phyloP scores from a whole-genome alignment of 1,284 basidiomycete genomes.

The Irpex sp. region DNA sequence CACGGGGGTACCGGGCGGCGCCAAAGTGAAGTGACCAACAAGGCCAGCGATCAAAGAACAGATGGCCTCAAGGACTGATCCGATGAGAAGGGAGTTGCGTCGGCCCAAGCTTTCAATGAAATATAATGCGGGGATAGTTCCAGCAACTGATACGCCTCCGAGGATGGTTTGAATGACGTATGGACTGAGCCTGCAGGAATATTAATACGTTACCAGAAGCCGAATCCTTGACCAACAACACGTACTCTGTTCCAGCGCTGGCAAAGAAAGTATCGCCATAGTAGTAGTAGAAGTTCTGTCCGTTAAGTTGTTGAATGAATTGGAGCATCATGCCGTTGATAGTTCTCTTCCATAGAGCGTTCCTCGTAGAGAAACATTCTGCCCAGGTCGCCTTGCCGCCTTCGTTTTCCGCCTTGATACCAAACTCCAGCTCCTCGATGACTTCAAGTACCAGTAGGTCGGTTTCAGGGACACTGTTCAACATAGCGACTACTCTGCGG shows the following conservation, averaged over 20 bases:
- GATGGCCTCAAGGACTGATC: constrained; percentile 57
- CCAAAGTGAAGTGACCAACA: constrained; percentile 67
- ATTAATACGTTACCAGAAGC: constrained; percentile 23
- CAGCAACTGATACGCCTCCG: constrained; percentile 65
- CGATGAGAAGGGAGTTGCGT: constrained; percentile 62
- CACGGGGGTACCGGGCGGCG: constrained; percentile 45
- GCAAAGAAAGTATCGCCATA: constrained; percentile 85
- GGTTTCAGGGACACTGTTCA: constrained; percentile 62
- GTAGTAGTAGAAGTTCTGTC: constrained; percentile 77
- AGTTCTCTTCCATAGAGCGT: constrained; percentile 70
- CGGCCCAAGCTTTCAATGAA: constrained; percentile 68
- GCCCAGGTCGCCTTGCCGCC: constrained; percentile 77
- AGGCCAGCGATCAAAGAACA: constrained; percentile 69
- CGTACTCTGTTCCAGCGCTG: constrained; percentile 62
- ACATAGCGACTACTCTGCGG: constrained; percentile 54
- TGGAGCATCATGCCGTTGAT: constrained; percentile 79
- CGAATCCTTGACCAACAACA: background rate
- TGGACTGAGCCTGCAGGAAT: constrained; percentile 43
- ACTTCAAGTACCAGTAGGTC: constrained; percentile 61
- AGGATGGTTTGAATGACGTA: constrained; percentile 74
- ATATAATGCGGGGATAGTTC: constrained; percentile 60
- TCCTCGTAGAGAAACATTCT: constrained; percentile 73
- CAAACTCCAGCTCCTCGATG: constrained; percentile 69
- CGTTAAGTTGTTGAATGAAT: constrained; percentile 78
- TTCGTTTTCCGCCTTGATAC: constrained; percentile 67